A percentile compares a stretch with the other conserved stretches of the same genome.
Conservation (phyloP, 352 stramenopile species). For the Globisporangium uncinulatum region DNA sequence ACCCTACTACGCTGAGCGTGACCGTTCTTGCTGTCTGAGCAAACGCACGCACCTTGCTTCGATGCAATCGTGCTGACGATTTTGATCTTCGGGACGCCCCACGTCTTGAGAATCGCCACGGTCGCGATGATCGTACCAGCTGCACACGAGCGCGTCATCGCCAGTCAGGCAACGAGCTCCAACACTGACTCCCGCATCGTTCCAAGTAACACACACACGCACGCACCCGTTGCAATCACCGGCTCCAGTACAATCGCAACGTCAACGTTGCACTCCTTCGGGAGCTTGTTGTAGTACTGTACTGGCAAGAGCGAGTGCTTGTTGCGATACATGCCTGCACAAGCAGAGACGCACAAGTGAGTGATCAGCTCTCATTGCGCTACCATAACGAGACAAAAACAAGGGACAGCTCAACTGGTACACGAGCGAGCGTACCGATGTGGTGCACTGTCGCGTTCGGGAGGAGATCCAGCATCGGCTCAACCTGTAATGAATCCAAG, state of each 20-base stretch:
- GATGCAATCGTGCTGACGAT: constrained; percentile 93
- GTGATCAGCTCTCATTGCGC: background rate
- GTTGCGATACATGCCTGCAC: constrained; percentile 83
- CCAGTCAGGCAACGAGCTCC: background rate
- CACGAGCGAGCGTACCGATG: constrained; percentile 85
- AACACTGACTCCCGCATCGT: too few relatives aligned
- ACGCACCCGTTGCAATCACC: constrained; percentile 91
- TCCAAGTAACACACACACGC: background rate
- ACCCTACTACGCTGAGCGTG: too few relatives aligned
- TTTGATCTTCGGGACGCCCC: constrained; percentile 92
- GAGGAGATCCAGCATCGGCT: constrained; percentile 96
- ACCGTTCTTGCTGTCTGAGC: too few relatives aligned
- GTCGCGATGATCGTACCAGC: constrained; percentile 93
- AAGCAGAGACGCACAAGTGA: background rate
- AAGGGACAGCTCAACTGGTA: background rate
- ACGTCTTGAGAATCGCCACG: constrained; percentile 95
- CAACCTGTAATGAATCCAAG: constrained; percentile 60
- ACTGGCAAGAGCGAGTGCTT: constrained; percentile 91
- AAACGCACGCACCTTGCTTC: constrained; percentile 53
- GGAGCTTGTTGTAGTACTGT: constrained; percentile 99
- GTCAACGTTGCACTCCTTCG: constrained; percentile 89
- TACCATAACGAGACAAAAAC: background rate
- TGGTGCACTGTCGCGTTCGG: constrained; percentile 95
- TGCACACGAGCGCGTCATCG: constrained; percentile 7
- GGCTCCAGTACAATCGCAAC: constrained; percentile 96